A percentile compares a stretch with the other conserved stretches of the same genome.
Evolutionary conservation across 2,329 filamentous ascomycete species (phyloP).

Genomic region (Microcyclospora tardicrescens): DNA sequence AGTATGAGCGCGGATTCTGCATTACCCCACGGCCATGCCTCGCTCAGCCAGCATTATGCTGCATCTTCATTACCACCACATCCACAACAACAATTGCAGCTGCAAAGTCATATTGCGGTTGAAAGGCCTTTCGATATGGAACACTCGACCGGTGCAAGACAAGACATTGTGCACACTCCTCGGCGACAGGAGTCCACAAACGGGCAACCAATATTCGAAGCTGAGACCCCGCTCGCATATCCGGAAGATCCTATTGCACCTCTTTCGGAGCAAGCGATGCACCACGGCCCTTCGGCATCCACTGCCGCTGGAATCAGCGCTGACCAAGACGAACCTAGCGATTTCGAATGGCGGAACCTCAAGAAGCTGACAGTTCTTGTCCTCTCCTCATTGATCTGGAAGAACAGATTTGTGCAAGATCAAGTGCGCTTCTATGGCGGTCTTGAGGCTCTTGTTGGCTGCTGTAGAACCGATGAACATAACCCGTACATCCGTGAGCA

Average conservation of each 20-base stretch:
- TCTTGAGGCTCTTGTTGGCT: conserved; percentile 76
- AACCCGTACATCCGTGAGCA: conserved; percentile 92
- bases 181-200: conserved; percentile 9
- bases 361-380: conserved; percentile 90
- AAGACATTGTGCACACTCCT: conserved; percentile 29
- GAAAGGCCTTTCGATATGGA: conserved; percentile 6
- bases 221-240: conserved; percentile 28
- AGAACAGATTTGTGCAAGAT: conserved; percentile 69
- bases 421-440: conserved; percentile 78
- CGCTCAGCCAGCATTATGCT: conserved; percentile 3
- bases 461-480: conserved; percentile 81
- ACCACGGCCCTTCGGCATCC: conserved; percentile 16
- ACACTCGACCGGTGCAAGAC: conserved; percentile 17
- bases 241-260: conserved; percentile 26
- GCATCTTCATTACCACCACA: conserved; percentile 7
- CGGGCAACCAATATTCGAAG: conserved; percentile 23
- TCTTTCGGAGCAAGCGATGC: conserved; percentile 5
- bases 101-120: background rate
- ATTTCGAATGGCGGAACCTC: conserved; percentile 66
- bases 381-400: conserved; percentile 77
- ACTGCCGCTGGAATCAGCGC: background rate
- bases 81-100: conserved; percentile 3
- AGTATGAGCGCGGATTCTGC: conserved; percentile 17
- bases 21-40: background rate
- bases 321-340: conserved; percentile 48